phyloP scores from a whole-genome alignment of 176 grass and related monocot species.

The Triticum monococcum region DNA sequence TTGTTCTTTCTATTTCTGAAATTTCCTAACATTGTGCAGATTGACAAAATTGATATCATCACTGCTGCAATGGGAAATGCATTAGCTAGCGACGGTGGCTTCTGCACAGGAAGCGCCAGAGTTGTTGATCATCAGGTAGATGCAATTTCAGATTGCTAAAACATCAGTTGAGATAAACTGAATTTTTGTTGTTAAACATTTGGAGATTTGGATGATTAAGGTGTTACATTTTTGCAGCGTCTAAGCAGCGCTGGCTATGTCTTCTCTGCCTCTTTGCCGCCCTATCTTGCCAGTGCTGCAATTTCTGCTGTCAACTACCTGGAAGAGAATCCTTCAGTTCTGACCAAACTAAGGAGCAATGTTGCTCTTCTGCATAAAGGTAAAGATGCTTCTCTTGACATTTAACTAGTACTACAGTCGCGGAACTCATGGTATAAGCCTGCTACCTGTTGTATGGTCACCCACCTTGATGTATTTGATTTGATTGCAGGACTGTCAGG shows the following conservation, averaged over 20 bases:
- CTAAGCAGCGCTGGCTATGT: constrained; percentile 91
- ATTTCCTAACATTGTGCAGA: constrained; percentile 40
- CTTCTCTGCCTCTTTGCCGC: constrained; percentile 92
- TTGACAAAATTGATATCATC: constrained; percentile 97
- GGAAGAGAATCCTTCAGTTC: constrained; percentile 77
- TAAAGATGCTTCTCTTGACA: constrained; percentile 26
- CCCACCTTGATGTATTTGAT: constrained; percentile 17
- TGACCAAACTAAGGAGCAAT: constrained; percentile 60
- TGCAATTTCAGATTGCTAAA: constrained; percentile 18
- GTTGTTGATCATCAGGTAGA: constrained; percentile 99
- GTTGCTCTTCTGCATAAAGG: constrained; percentile 62
- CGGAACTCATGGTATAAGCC: no score
- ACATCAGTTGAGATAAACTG: constrained; percentile 7
- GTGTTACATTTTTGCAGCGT: constrained; percentile 55
- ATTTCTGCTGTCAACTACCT: constrained; percentile 84
- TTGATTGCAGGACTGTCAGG: constrained; percentile 60
- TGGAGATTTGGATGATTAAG: constrained; percentile 10
- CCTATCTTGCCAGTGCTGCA: constrained; percentile 85
- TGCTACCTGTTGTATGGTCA: neutral
- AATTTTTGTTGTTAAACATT: constrained; percentile 7
- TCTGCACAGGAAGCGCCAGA: constrained; percentile 87
- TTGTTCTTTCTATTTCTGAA: constrained; percentile 15
- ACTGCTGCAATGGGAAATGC: constrained; percentile 99
- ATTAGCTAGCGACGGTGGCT: constrained; percentile 84
- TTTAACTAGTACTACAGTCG: neutral